phyloP scores from a whole-genome alignment of 148 eudicot genomes.

The Nyssa sinensis region DNA sequence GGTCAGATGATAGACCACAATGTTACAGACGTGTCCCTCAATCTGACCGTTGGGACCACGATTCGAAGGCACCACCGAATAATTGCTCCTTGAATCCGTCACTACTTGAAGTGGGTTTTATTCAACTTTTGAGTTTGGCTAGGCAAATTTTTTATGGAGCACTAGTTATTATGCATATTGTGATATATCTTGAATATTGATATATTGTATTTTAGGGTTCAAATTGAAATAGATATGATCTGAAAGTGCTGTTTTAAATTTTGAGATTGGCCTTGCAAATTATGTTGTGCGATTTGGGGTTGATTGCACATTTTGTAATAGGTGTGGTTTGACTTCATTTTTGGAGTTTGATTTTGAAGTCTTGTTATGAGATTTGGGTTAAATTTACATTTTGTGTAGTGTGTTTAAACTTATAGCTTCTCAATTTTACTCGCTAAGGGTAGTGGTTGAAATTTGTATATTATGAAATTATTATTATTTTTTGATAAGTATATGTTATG shows the following conservation, averaged over 20 bases:
- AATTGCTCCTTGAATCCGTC: too few species aligned
- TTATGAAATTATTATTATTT: too few species aligned
- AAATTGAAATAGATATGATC: neutral
- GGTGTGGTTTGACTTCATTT: neutral
- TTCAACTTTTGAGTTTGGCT: neutral
- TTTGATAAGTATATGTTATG: too few species aligned
- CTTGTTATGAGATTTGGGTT: neutral
- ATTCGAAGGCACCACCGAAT: too few species aligned
- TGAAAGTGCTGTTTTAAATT: neutral
- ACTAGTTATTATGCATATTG: conserved; percentile 1
- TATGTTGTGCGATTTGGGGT: neutral
- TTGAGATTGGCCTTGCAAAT: too few species aligned
- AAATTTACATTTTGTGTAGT: neutral
- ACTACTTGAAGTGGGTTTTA: neutral
- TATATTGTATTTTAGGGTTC: neutral
- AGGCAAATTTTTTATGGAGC: neutral
- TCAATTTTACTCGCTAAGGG: too few species aligned
- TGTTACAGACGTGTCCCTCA: too few species aligned
- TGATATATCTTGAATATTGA: neutral
- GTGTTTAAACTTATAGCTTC: neutral
- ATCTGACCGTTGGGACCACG: too few species aligned
- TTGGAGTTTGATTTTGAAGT: neutral
- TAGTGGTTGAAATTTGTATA: too few species aligned
- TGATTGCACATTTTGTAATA: neutral
- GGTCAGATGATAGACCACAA: too few species aligned